Evolutionary conservation across 768 basidiomycete species (phyloP).

Genomic region (Clitopilus passeckerianus): DNA sequence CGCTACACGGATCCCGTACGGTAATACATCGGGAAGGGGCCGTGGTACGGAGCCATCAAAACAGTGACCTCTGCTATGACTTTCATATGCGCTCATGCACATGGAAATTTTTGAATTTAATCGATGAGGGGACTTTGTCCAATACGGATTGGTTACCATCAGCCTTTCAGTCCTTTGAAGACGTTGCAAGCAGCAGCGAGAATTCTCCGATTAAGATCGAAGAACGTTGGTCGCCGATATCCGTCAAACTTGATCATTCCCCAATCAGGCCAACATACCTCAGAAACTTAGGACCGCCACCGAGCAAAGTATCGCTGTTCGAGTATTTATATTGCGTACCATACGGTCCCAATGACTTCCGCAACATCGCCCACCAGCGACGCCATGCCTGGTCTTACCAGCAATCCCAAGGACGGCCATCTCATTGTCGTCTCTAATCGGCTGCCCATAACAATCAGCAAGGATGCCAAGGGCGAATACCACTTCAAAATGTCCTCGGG

Average conservation of each 20-base stretch:
- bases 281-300: not conserved
- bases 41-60: not conserved
- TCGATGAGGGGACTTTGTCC: not conserved
- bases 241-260: not conserved
- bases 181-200: not conserved
- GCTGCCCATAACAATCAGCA: constrained; percentile 92
- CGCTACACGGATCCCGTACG: not conserved
- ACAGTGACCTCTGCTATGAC: constrained; percentile 3
- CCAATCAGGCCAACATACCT: not conserved
- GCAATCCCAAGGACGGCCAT: constrained; percentile 41
- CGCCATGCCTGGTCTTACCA: constrained; percentile 38
- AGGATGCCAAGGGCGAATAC: constrained; percentile 89
- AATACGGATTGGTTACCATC: not conserved
- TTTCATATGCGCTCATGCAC: not conserved
- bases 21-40: not conserved
- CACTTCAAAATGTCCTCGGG: constrained; percentile 99
- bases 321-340: not conserved
- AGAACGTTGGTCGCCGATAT: not conserved
- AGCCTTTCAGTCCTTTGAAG: not conserved
- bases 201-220: not conserved
- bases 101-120: not conserved
- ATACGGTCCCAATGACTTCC: constrained; percentile 14
- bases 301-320: not conserved
- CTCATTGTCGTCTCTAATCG: constrained; percentile 96
- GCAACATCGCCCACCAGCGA: constrained; percentile 20